Percentiles rank a stretch among this genome's conserved stretches.
phyloP scores from a whole-genome alignment of 768 basidiomycete genomes.

The Pleurotus platypus region DNA sequence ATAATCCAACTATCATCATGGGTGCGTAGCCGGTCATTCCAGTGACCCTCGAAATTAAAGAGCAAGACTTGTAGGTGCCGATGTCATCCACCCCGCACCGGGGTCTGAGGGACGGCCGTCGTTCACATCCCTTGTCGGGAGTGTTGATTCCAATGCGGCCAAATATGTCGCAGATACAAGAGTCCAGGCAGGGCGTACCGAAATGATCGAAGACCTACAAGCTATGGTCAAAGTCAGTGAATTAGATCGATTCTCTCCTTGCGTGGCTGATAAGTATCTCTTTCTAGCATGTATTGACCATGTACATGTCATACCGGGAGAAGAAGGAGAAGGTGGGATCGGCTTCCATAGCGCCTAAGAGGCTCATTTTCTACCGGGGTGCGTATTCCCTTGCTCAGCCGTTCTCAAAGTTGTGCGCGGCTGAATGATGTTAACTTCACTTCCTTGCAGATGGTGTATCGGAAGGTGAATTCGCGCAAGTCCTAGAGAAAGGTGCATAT shows the following conservation, averaged over 20 bases:
- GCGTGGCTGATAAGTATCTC: not conserved
- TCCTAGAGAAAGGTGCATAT: constrained; percentile 49
- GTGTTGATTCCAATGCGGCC: constrained; percentile 70
- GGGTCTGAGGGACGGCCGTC: constrained; percentile 78
- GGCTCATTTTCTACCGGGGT: constrained; percentile 79
- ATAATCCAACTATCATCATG: constrained; percentile 76
- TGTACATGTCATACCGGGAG: constrained; percentile 56
- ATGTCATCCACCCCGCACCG: constrained; percentile 84
- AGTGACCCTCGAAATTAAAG: not conserved
- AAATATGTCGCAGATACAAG: constrained; percentile 66
- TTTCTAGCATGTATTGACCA: constrained; percentile 45
- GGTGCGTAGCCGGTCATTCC: constrained; percentile 33
- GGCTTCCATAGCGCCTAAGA: constrained; percentile 45
- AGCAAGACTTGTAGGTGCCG: constrained; percentile 49
- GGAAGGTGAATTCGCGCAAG: constrained; percentile 49
- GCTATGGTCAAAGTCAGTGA: constrained; percentile 55
- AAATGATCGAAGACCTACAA: constrained; percentile 72
- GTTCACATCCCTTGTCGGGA: constrained; percentile 77
- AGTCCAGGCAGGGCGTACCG: constrained; percentile 65
- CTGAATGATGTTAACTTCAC: constrained; percentile 9
- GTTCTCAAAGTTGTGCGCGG: constrained; percentile 8
- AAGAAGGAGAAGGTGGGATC: constrained; percentile 48
- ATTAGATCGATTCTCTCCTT: not conserved
- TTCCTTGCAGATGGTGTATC: constrained; percentile 43
- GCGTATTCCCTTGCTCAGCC: constrained; percentile 12